These are phyloP conservation scores for Aspergillus bridgeri DNA, from an alignment of 495 filamentous ascomycete genomes.

Conservation along the genomic window DNA sequence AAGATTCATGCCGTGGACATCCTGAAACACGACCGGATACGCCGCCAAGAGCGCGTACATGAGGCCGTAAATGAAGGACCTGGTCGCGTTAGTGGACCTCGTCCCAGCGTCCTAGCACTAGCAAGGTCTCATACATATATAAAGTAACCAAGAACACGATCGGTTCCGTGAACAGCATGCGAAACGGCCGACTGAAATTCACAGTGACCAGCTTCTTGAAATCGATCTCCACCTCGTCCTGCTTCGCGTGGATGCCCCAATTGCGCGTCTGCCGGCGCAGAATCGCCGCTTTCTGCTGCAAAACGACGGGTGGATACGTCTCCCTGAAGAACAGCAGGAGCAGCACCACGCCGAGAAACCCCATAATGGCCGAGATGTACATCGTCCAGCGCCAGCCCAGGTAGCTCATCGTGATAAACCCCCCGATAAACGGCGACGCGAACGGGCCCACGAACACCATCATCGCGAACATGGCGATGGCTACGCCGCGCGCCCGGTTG, in stretches of 20 bases:
- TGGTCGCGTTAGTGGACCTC: slow-evolving; percentile 5
- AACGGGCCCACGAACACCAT: slow-evolving; percentile 50
- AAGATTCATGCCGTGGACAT: slow-evolving; percentile 35
- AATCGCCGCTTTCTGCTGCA: slow-evolving; percentile 36
- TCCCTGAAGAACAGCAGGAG: slow-evolving; percentile 34
- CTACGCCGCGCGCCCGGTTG: slow-evolving; percentile 44
- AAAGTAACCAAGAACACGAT: slow-evolving; percentile 39
- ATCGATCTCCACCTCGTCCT: slow-evolving; percentile 46
- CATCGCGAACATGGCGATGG: slow-evolving; percentile 50
- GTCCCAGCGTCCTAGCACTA: neutral
- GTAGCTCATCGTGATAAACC: slow-evolving; percentile 41
- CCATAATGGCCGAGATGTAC: slow-evolving; percentile 43
- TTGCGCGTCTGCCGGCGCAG: slow-evolving; percentile 44
- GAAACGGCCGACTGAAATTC: slow-evolving; percentile 44
- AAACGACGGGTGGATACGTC: slow-evolving; percentile 38
- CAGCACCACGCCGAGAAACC: slow-evolving; percentile 26
- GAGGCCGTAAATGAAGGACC: slow-evolving; percentile 46
- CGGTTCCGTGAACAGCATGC: slow-evolving; percentile 47
- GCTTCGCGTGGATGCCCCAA: slow-evolving; percentile 48
- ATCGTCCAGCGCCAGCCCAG: slow-evolving; percentile 50
- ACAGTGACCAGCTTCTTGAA: slow-evolving; percentile 36
- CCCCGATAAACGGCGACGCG: slow-evolving; percentile 45
- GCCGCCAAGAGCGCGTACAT: slow-evolving; percentile 41
- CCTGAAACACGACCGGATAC: slow-evolving; percentile 40
- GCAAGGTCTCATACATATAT: slow-evolving; percentile 15